Conservation (phyloP, 2,329 filamentous ascomycete species). For the Nigrospora oryzae region DNA sequence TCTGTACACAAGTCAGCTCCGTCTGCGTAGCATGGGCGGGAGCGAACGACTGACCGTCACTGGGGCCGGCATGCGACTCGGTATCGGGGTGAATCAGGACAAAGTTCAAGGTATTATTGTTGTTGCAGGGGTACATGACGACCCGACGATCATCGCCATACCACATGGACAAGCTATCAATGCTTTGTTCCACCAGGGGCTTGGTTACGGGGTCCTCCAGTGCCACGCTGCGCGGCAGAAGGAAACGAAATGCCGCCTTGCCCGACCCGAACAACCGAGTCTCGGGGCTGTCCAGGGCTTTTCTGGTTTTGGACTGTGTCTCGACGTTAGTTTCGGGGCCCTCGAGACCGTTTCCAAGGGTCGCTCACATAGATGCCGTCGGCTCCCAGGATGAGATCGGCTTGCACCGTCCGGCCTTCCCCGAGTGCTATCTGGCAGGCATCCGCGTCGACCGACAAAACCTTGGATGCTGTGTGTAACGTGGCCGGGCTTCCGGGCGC, state of each 20-base stretch:
- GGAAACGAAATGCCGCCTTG: conserved; percentile 49
- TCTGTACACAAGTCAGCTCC: conserved; percentile 14
- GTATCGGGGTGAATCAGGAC: conserved; percentile 41
- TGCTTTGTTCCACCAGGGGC: conserved; percentile 16
- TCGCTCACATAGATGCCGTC: conserved; percentile 14
- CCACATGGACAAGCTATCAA: conserved; percentile 27
- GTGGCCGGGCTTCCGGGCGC: conserved; percentile 21
- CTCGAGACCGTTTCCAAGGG: conserved; percentile 5
- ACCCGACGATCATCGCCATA: conserved; percentile 31
- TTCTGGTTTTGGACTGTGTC: conserved; percentile 20
- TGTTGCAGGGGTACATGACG: conserved; percentile 37
- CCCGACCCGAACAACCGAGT: conserved; percentile 32
- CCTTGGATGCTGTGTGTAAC: conserved; percentile 21
- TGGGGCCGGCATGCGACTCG: conserved; percentile 22
- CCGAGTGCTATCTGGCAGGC: conserved; percentile 11
- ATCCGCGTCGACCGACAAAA: conserved; percentile 10
- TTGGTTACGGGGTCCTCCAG: conserved; percentile 24
- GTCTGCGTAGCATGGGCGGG: too few relatives aligned
- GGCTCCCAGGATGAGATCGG: conserved; percentile 14
- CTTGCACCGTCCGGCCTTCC: conserved; percentile 9
- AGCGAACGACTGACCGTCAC: conserved; percentile 17
- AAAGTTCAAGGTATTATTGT: conserved; percentile 37
- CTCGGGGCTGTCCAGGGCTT: conserved; percentile 31
- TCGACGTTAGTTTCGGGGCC: neutral
- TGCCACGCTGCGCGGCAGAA: conserved; percentile 30